Base-by-base conservation (phyloP, 2,329 filamentous ascomycete species). In the Ustilaginoidea virens region DNA sequence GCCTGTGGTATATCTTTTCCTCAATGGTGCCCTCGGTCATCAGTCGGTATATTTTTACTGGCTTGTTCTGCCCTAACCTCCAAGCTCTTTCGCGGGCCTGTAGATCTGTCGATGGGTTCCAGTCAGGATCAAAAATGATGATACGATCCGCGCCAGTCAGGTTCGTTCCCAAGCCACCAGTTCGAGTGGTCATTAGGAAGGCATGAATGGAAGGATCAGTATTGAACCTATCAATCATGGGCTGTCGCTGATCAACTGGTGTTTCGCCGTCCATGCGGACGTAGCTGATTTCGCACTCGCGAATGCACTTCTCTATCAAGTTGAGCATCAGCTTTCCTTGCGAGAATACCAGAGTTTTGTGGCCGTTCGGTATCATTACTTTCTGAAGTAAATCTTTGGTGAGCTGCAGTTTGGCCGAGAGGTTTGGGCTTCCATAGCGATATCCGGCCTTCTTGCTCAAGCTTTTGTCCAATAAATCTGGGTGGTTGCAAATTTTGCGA, bases 11-110 rank as follows among this genome's bases (percentile, higher is more conserved):
- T 17, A 98, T 98, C 58, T 98, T 98, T 53, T 98, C 90, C 48
- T 98, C 90, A 15, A 98, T 98, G 0, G 92, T 98, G 2, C 90
- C 90, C 5, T 87, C 83, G 4, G 83, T 93, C 80, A 98, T 92
- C n/a, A 98, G 65, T 20, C 92, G 79, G 49, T 94, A 98, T 14
- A 98, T 93, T 4, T 83, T 86, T 17, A 98, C 90, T 27, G 93
- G 83, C 30, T 80, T 77, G 52, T 92, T 94, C 56, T 98, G 90
- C 1, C 90, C 90, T 2, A 98, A 60, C 33, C 90, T 74, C 90
- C 90, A 98, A 5, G 92, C 90, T 44, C 90, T 72, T 53, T 98
- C 90, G 27, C 90, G 76, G 11, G 90, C 90, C 55, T 98, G 90
- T 16, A 94, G 65, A 46, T 98, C 90, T 0, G 87, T 96, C 0